A percentile compares a stretch with the other conserved stretches of the same genome.
Evolutionary conservation across 2,329 filamentous ascomycete species (phyloP).

Genomic region (Metarhizium guizhouense): DNA sequence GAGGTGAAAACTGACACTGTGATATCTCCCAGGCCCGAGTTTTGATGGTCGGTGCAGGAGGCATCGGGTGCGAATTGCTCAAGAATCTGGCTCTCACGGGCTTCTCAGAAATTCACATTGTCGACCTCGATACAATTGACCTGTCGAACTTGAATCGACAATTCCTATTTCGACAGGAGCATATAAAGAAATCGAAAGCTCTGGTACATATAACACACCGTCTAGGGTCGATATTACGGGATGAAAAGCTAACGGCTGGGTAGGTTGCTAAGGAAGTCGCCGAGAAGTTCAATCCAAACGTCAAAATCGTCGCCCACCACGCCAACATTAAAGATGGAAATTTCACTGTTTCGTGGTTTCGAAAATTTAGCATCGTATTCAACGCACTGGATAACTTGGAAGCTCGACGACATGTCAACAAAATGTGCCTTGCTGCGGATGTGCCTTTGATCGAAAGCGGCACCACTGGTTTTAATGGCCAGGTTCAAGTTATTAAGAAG

Average conservation of each 20-base stretch:
- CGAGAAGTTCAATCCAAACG: slow-evolving; percentile 78
- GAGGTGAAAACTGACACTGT: neutral
- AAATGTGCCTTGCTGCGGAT: slow-evolving; percentile 89
- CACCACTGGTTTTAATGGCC: slow-evolving; percentile 94
- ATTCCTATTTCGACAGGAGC: slow-evolving; percentile 91
- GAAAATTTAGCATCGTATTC: slow-evolving; percentile 76
- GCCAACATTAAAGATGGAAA: slow-evolving; percentile 87
- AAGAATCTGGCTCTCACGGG: slow-evolving; percentile 92
- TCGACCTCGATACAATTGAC: slow-evolving; percentile 97
- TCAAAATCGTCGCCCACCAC: slow-evolving; percentile 81
- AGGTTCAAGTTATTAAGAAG: slow-evolving; percentile 94
- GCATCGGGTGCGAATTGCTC: slow-evolving; percentile 93
- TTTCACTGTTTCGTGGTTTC: slow-evolving; percentile 87
- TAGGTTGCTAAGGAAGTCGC: slow-evolving; percentile 91
- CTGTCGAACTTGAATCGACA: slow-evolving; percentile 96
- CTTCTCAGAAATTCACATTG: slow-evolving; percentile 87
- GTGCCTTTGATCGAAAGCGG: slow-evolving; percentile 92
- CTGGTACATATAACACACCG: slow-evolving; percentile 48
- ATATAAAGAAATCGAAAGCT: slow-evolving; percentile 96
- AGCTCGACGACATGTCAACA: slow-evolving; percentile 88
- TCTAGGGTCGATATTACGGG: neutral
- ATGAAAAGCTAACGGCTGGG: slow-evolving; percentile 10
- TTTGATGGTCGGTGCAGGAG: slow-evolving; percentile 90
- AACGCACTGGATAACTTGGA: slow-evolving; percentile 96
- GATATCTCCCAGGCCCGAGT: slow-evolving; percentile 57